Conservation (phyloP, 139 green algal species). For the Mesotaenium endlicherianum region DNA sequence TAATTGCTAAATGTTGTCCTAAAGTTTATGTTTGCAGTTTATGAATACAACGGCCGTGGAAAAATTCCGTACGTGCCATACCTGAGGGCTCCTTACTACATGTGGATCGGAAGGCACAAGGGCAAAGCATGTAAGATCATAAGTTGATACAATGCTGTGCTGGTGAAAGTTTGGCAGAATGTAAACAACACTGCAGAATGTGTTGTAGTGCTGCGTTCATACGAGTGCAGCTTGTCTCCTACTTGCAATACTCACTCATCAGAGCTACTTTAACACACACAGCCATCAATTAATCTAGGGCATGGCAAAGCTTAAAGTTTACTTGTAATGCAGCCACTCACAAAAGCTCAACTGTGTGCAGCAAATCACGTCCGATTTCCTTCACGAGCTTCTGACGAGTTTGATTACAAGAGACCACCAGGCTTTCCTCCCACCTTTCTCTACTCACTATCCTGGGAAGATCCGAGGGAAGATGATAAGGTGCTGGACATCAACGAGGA, state of each 20-base stretch:
- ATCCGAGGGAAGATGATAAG: slow-evolving; percentile 80
- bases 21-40: slow-evolving; percentile 61
- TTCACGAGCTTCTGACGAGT: slow-evolving; percentile 35
- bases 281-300: no score
- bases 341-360: no score
- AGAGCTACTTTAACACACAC: no score
- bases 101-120: slow-evolving; percentile 74
- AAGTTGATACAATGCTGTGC: no score
- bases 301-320: no score
- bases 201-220: no score
- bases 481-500: slow-evolving; percentile 78
- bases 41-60: slow-evolving; percentile 85
- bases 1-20: not conserved
- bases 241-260: no score
- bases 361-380: slow-evolving; percentile 31
- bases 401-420: slow-evolving; percentile 41
- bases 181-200: no score
- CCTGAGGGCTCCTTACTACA: slow-evolving; percentile 89
- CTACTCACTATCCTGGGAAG: slow-evolving; percentile 98
- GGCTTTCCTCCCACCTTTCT: slow-evolving; percentile 96
- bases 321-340: no score
- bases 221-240: no score
- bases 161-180: no score
- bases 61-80: slow-evolving; percentile 92
- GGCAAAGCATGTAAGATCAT: slow-evolving; percentile 19